A percentile compares a stretch with the other conserved stretches of the same genome.
Conservation (phyloP, 2,329 filamentous ascomycete species). For the Monosporascus sp. region DNA sequence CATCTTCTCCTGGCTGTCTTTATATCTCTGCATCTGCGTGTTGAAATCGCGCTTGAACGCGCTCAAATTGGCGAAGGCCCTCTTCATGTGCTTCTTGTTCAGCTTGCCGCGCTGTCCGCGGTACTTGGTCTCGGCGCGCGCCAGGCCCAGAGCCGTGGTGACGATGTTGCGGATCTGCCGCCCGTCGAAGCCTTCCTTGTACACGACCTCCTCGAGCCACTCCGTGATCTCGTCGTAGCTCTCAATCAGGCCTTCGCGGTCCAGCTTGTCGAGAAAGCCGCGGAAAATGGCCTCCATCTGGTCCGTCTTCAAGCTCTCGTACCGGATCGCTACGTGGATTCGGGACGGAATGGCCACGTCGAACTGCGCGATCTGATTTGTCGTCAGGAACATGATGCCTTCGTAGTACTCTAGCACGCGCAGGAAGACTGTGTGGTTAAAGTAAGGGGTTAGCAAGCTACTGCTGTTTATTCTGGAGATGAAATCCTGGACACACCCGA, state of each 20-base stretch:
- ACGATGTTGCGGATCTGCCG: constrained; percentile 16
- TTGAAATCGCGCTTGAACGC: too few relatives aligned
- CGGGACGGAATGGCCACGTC: constrained; percentile 20
- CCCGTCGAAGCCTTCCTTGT: constrained; percentile 8
- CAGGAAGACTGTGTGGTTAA: constrained; percentile 4
- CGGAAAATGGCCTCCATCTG: constrained; percentile 7
- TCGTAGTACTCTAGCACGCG: constrained; percentile 10
- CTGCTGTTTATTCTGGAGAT: too few relatives aligned
- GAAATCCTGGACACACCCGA: constrained; percentile 1
- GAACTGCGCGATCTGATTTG: constrained; percentile 21
- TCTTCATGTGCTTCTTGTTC: too few relatives aligned
- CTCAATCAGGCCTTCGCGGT: constrained; percentile 1
- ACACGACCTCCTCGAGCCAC: constrained; percentile 1
- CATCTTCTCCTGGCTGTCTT: too few relatives aligned
- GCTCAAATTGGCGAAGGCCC: too few relatives aligned
- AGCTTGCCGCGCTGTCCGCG: too few relatives aligned
- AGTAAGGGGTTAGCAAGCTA: too few relatives aligned
- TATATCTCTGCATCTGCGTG: too few relatives aligned
- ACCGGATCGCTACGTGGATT: constrained; percentile 20
- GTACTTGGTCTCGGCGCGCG: not conserved
- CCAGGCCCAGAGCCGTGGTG: constrained; percentile 1
- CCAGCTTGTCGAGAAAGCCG: constrained; percentile 6
- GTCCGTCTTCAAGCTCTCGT: constrained; percentile 3
- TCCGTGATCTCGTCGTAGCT: not conserved
- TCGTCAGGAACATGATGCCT: constrained; percentile 15